Percentiles rank a stretch among this genome's conserved stretches.
These are phyloP conservation scores for Cercophora scortea DNA, from an alignment of 495 filamentous ascomycete genomes.

Conservation along the genomic window DNA sequence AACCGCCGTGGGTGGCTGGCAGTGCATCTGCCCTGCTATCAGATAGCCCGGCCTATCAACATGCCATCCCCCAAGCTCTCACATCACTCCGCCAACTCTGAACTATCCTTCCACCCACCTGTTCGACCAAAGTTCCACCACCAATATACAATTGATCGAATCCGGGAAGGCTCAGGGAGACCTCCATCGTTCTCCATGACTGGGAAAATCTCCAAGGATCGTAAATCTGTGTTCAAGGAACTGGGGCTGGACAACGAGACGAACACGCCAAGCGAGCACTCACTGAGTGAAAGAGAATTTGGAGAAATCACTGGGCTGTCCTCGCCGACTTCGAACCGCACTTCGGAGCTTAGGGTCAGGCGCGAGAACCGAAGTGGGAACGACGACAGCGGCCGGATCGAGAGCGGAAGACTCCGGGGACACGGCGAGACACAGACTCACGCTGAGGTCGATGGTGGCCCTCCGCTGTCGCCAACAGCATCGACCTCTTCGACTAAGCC, in stretches of 20 bases:
- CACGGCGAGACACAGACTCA: conserved; percentile 3
- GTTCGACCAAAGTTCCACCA: conserved; percentile 39
- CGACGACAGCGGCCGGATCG: conserved; percentile 6
- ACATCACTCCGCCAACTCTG: conserved; percentile 16
- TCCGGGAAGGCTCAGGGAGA: conserved; percentile 31
- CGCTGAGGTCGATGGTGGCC: conserved; percentile 1
- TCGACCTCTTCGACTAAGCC: conserved; percentile 10
- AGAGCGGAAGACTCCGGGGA: conserved; percentile 3
- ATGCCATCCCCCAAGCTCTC: conserved; percentile 17
- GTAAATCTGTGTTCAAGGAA: conserved; percentile 40
- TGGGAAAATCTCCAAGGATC: conserved; percentile 28
- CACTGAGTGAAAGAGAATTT: conserved; percentile 15
- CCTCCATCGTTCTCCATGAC: conserved; percentile 24
- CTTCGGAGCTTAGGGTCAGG: background rate
- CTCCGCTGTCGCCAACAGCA: conserved; percentile 8
- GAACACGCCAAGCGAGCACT: conserved; percentile 15
- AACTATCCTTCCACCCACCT: conserved; percentile 9
- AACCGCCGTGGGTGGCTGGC: conserved; percentile 7
- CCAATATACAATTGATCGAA: conserved; percentile 33
- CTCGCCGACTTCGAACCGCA: conserved; percentile 4
- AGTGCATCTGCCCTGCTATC: conserved; percentile 1
- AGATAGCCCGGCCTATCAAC: conserved; percentile 7
- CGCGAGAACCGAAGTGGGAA: background rate
- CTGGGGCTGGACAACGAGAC: conserved; percentile 28
- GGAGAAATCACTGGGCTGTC: conserved; percentile 15